These are phyloP conservation scores for Xenoacremonium recifei DNA, from an alignment of 2,329 filamentous ascomycete genomes.

Conservation along the genomic window DNA sequence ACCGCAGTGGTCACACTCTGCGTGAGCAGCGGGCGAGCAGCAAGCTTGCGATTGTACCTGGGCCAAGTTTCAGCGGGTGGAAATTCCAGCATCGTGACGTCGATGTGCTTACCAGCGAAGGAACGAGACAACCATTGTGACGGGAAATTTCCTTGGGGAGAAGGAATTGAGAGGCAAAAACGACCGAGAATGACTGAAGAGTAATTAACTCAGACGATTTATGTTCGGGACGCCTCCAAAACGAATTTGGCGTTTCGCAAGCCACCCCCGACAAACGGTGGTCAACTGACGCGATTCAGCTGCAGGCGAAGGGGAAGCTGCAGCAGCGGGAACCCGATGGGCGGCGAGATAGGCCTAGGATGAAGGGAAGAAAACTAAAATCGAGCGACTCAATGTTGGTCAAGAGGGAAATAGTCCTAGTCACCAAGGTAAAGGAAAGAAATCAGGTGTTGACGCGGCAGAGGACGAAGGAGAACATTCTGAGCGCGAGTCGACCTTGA, in stretches of 20 bases:
- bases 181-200: background rate
- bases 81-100: background rate
- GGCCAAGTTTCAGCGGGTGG: constrained; percentile 13
- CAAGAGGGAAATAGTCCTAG: background rate
- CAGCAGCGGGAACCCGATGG: constrained; percentile 5
- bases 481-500: constrained; percentile 16
- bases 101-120: constrained; percentile 31
- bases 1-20: constrained; percentile 88
- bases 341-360: constrained; percentile 3
- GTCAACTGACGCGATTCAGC: constrained; percentile 11
- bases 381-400: no score
- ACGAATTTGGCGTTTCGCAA: background rate
- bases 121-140: constrained; percentile 25
- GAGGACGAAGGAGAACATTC: constrained; percentile 14
- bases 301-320: constrained; percentile 4
- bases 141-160: no score
- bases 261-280: constrained; percentile 1
- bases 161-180: no score
- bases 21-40: constrained; percentile 80
- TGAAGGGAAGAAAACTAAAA: constrained; percentile 2
- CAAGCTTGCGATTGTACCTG: constrained; percentile 86
- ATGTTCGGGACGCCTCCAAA: background rate
- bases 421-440: constrained; percentile 3
- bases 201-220: background rate
- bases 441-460: constrained; percentile 10